Conservation (phyloP, 139 green algal species). For the Coelastrella sp. region DNA sequence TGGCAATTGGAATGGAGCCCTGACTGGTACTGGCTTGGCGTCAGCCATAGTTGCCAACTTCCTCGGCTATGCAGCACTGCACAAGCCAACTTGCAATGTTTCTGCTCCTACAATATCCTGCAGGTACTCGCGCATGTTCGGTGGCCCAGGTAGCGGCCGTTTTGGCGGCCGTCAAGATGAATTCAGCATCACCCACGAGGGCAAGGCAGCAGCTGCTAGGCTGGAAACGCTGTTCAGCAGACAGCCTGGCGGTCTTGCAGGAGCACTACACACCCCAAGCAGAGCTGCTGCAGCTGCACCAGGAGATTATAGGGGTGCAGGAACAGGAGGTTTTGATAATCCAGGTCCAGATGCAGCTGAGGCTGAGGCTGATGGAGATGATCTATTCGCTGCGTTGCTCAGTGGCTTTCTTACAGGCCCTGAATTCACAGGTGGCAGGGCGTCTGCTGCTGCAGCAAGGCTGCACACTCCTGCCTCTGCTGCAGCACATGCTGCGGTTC, state of each 20-base stretch:
- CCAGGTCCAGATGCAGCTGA: neutral
- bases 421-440: no score
- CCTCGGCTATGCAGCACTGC: neutral
- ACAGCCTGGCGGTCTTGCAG: neutral
- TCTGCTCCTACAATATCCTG: neutral
- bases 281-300: neutral
- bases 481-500: neutral
- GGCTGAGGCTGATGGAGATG: neutral
- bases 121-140: neutral
- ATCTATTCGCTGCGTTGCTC: slow-evolving; percentile 5
- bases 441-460: no score
- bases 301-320: neutral
- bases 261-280: neutral
- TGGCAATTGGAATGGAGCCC: no score
- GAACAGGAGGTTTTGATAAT: neutral
- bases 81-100: neutral
- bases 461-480: no score
- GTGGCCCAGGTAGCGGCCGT: neutral
- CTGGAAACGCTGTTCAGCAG: neutral
- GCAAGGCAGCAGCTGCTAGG: neutral
- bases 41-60: neutral
- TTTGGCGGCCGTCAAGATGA: slow-evolving; percentile 19
- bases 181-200: neutral
- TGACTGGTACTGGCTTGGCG: no score
- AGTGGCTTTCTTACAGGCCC: neutral